Evolutionary conservation across 2,329 filamentous ascomycete genomes (phyloP).

Genomic region (Clonostachys sp.): DNA sequence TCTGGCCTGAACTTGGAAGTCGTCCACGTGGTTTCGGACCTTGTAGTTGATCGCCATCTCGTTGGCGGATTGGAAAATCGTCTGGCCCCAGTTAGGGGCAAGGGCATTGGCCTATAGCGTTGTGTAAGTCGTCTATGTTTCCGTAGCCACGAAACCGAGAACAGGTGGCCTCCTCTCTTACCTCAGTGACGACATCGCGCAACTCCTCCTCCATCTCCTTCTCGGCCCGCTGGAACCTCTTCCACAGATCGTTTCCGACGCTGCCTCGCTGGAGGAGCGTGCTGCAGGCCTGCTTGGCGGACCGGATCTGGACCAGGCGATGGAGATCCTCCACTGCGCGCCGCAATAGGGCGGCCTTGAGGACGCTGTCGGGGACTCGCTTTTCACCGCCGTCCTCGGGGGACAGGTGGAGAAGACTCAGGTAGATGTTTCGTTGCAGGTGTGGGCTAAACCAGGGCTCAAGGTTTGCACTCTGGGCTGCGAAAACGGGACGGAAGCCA

Average conservation of each 20-base stretch:
- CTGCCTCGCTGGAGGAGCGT: slow-evolving; percentile 82
- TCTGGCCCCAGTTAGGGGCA: slow-evolving; percentile 82
- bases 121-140: background rate
- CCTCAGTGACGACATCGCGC: slow-evolving; percentile 89
- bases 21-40: slow-evolving; percentile 69
- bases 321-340: slow-evolving; percentile 91
- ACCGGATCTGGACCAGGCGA: slow-evolving; percentile 83
- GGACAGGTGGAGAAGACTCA: slow-evolving; percentile 80
- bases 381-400: slow-evolving; percentile 59
- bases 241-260: slow-evolving; percentile 94
- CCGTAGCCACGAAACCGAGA: background rate
- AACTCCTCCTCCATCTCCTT: slow-evolving; percentile 97
- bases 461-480: slow-evolving; percentile 76
- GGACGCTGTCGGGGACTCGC: slow-evolving; percentile 73
- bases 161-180: slow-evolving; percentile 28
- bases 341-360: slow-evolving; percentile 83
- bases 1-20: slow-evolving; percentile 66
- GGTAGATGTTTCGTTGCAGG: slow-evolving; percentile 89
- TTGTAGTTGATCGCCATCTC: slow-evolving; percentile 86
- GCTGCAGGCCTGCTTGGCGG: slow-evolving; percentile 82
- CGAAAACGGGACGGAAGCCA: background rate
- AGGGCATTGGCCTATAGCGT: slow-evolving; percentile 77
- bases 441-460: slow-evolving; percentile 93
- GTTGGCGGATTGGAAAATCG: slow-evolving; percentile 95
- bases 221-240: slow-evolving; percentile 86